Base-by-base conservation (phyloP, 2,329 filamentous ascomycete genomes). In the Botrytis porri region DNA sequence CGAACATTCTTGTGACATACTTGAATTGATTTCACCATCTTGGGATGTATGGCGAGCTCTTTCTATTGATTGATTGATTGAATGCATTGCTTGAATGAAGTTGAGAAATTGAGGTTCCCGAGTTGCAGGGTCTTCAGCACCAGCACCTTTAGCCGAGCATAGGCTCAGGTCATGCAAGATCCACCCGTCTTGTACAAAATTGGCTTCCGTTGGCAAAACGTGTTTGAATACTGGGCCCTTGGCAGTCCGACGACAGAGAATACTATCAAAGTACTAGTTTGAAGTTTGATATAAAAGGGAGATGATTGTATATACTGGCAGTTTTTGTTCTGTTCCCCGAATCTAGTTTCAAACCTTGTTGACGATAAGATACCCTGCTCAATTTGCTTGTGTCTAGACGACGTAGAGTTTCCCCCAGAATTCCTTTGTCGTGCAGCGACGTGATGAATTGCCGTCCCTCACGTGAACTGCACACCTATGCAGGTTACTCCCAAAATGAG, bases 181-280 rank as follows among this genome's bases (percentile, higher is more conserved):
- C 65, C 18, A 10, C 45, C 18, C 65, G 48, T 8, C 65, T 69
- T 57, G 65, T 48, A 59, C 57, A 69, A 43, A 25, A 69, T 57
- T 43, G 37, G 65, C 65, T 69, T 69, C 54, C n/a, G 39, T 69
- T 57, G 48, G 65, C 48, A 69, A 32, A 69, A 69, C 37, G 35
- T 57, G 65, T 22, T 41, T 57, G 48, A 18, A 45, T 57, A 57
- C 65, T 67, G 57, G 35, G 65, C 65, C 25, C 45, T 67, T 67
- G 65, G 65, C 35, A 41, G 57, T 57, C 4, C 29, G n/a, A 54
- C 10, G 29, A 29, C 16, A 39, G n/a, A 29, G 2, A 54, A 29
- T 4, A 22, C 2, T 7, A 29, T 18, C 25, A 37, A 54, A 14
- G 10, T 32, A 4, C 4, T 32, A 4, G 9, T 61, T 63, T 32